These are phyloP conservation scores for Grigorovia yakushimaensis DNA, from an alignment of 805 yeast species.

Conservation along the genomic window DNA sequence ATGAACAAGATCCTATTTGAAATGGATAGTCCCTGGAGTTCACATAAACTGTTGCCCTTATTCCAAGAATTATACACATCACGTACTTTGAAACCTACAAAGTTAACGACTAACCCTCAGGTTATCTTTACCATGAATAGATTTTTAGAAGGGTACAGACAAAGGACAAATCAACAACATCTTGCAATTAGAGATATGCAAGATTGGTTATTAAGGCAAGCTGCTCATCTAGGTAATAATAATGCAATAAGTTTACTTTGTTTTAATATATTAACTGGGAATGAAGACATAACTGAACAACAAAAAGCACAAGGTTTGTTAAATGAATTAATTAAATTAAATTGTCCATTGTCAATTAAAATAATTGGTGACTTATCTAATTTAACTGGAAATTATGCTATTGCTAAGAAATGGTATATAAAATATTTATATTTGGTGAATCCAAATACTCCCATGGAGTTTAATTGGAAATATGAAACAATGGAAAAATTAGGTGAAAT, in stretches of 20 bases:
- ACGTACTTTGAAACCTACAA: background rate
- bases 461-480: constrained; percentile 38
- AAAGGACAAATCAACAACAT: constrained; percentile 4
- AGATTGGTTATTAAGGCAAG: constrained; percentile 62
- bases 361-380: constrained; percentile 66
- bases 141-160: constrained; percentile 35
- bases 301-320: constrained; percentile 54
- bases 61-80: constrained; percentile 39
- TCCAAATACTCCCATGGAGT: background rate
- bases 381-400: constrained; percentile 35
- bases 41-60: constrained; percentile 44
- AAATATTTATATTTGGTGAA: constrained; percentile 36
- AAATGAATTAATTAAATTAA: constrained; percentile 41
- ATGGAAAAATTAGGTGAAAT: constrained; percentile 56
- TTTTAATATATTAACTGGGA: constrained; percentile 43
- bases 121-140: constrained; percentile 40
- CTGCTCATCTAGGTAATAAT: constrained; percentile 74
- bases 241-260: constrained; percentile 73
- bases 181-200: constrained; percentile 35
- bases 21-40: constrained; percentile 48
- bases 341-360: constrained; percentile 70
- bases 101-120: constrained; percentile 27
- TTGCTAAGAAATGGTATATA: constrained; percentile 52
- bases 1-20: constrained; percentile 57
- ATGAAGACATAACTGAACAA: constrained; percentile 32